Evolutionary conservation across 2,329 filamentous ascomycete genomes (phyloP).

Genomic region (Aspergillus tanneri): DNA sequence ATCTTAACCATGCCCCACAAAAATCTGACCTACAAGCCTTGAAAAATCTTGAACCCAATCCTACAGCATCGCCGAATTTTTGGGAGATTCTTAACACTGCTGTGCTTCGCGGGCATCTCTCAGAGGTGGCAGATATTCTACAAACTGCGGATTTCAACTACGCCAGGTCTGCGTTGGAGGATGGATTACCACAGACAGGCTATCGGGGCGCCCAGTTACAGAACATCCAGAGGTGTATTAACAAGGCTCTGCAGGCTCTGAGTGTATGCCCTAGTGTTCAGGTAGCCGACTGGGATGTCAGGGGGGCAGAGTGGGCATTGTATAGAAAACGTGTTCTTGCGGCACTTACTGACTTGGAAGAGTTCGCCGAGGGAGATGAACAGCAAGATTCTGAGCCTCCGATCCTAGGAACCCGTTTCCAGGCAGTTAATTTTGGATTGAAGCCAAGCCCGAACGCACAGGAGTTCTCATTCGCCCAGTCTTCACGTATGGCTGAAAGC

Average conservation of each 20-base stretch:
- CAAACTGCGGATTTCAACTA: conserved; percentile 74
- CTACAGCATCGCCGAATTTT: conserved; percentile 72
- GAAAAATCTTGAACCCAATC: conserved; percentile 64
- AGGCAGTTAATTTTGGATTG: conserved; percentile 50
- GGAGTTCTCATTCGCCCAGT: conserved; percentile 64
- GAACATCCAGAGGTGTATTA: conserved; percentile 71
- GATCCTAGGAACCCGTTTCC: conserved; percentile 45
- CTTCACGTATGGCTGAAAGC: conserved; percentile 72
- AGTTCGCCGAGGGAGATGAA: conserved; percentile 74
- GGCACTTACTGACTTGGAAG: conserved; percentile 67
- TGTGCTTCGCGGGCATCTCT: conserved; percentile 72
- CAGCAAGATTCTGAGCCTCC: conserved; percentile 43
- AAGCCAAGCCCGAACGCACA: conserved; percentile 40
- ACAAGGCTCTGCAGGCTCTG: conserved; percentile 67
- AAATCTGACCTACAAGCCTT: conserved; percentile 66
- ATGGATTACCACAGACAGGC: conserved; percentile 62
- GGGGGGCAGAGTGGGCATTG: conserved; percentile 75
- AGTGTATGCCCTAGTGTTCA: conserved; percentile 67
- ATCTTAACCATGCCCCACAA: conserved; percentile 71
- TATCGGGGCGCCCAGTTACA: conserved; percentile 75
- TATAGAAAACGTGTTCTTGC: conserved; percentile 75
- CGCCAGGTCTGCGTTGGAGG: conserved; percentile 63
- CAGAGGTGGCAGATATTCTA: conserved; percentile 66
- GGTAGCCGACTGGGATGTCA: conserved; percentile 78
- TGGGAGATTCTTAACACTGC: conserved; percentile 81